phyloP scores from a whole-genome alignment of 1,284 basidiomycete species.

The Trichosporon coremiiforme region DNA sequence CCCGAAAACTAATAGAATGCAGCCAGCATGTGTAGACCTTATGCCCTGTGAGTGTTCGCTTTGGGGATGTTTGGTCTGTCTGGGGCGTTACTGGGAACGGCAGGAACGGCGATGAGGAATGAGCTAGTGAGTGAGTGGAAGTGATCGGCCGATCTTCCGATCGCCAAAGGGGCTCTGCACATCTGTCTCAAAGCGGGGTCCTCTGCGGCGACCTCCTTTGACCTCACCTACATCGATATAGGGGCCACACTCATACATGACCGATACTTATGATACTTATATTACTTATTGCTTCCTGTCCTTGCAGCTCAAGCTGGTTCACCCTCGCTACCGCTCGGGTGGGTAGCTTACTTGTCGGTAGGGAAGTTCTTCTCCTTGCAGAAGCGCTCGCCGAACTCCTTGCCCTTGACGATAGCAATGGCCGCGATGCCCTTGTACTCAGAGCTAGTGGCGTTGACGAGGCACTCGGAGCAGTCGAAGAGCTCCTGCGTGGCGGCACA shows the following conservation, averaged over 20 bases:
- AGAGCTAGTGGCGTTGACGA: neutral
- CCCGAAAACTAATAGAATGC: neutral
- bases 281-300: neutral
- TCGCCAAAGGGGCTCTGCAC: neutral
- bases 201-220: neutral
- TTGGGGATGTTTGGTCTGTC: neutral
- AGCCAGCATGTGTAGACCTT: neutral
- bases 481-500: neutral
- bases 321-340: neutral
- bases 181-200: neutral
- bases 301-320: too few relatives aligned
- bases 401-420: neutral
- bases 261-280: neutral
- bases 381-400: neutral
- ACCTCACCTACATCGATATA: neutral
- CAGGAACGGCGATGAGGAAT: neutral
- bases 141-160: neutral
- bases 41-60: neutral
- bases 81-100: neutral
- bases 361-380: conserved; percentile 5
- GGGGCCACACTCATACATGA: neutral
- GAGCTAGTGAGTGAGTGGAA: too few relatives aligned
- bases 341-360: neutral
- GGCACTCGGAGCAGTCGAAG: neutral
- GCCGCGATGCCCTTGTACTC: conserved; percentile 2